phyloP scores from a whole-genome alignment of 2,329 filamentous ascomycete genomes.

The Gyromitra esculenta region DNA sequence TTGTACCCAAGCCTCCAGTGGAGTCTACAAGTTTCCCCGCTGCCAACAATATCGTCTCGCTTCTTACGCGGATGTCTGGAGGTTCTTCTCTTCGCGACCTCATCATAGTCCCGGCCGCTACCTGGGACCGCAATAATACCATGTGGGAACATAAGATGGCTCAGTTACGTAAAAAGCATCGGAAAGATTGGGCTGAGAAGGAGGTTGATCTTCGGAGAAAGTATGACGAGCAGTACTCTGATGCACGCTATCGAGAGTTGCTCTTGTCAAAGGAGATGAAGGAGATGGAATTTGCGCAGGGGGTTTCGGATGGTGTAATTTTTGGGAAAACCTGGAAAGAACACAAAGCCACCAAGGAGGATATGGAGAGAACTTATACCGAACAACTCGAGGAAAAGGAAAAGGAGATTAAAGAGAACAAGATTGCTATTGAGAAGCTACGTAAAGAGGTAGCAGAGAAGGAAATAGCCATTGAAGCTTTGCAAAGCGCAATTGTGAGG shows the following conservation, averaged over 20 bases:
- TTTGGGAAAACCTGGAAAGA: constrained; percentile 48
- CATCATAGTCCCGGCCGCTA: constrained; percentile 45
- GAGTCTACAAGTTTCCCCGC: constrained; percentile 45
- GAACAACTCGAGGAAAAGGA: constrained; percentile 28
- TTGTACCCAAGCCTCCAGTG: constrained; percentile 42
- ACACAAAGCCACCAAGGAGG: constrained; percentile 35
- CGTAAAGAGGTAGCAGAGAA: constrained; percentile 28
- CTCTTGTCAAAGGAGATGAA: constrained; percentile 44
- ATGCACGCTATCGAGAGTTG: constrained; percentile 40
- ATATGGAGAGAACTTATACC: constrained; percentile 31
- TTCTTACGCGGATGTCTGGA: constrained; percentile 42
- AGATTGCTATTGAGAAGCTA: constrained; percentile 6
- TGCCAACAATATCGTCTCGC: constrained; percentile 38
- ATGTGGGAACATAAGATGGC: constrained; percentile 44
- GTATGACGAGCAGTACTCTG: constrained; percentile 46
- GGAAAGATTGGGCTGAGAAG: constrained; percentile 38
- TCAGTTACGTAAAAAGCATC: constrained; percentile 29
- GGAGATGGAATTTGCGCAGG: constrained; percentile 44
- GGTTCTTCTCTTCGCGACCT: constrained; percentile 28
- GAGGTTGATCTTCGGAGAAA: constrained; percentile 37
- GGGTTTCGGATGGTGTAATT: background rate
- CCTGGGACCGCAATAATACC: constrained; percentile 49
- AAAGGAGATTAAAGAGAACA: constrained; percentile 10
- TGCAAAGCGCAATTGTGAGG: constrained; percentile 33
- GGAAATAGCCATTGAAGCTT: constrained; percentile 21